A percentile compares a stretch with the other conserved stretches of the same genome.
Conservation (phyloP, 2,329 filamentous ascomycete genomes). For the Cladosporium oxysporum region DNA sequence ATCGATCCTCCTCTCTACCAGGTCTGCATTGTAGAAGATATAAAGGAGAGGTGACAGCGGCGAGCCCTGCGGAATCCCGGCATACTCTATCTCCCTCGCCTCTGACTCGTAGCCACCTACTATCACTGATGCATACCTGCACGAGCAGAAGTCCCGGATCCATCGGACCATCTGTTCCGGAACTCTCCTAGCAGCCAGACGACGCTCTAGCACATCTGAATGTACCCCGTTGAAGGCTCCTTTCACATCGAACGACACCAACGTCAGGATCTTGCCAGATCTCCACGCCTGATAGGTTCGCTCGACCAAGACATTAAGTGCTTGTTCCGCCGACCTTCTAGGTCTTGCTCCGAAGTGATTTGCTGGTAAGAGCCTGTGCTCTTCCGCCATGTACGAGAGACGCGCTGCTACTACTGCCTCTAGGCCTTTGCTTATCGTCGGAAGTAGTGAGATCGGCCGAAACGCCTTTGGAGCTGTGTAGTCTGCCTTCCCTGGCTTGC, state of each 20-base stretch:
- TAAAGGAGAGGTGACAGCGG: slow-evolving; percentile 37
- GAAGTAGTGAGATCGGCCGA: neutral
- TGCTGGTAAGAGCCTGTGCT: neutral
- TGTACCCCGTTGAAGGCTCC: neutral
- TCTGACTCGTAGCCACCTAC: neutral
- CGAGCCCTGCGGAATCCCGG: slow-evolving; percentile 36
- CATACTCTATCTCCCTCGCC: neutral
- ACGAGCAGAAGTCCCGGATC: neutral
- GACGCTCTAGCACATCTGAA: neutral
- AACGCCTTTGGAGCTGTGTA: neutral
- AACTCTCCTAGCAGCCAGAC: neutral
- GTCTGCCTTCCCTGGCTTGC: neutral
- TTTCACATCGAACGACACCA: neutral
- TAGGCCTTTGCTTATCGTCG: neutral
- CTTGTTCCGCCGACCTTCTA: neutral
- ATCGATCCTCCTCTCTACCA: slow-evolving; percentile 3
- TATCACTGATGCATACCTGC: neutral
- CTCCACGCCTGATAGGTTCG: neutral
- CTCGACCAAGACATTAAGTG: neutral
- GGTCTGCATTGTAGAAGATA: slow-evolving; percentile 36
- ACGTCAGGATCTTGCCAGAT: neutral
- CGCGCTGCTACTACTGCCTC: neutral
- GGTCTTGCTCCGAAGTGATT: neutral
- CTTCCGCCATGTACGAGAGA: neutral
- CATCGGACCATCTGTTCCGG: neutral